Evolutionary conservation across 106 monocot species (phyloP), one percentile per base, ranked within the genome.

Genomic region (Acorus gramineus): DNA sequence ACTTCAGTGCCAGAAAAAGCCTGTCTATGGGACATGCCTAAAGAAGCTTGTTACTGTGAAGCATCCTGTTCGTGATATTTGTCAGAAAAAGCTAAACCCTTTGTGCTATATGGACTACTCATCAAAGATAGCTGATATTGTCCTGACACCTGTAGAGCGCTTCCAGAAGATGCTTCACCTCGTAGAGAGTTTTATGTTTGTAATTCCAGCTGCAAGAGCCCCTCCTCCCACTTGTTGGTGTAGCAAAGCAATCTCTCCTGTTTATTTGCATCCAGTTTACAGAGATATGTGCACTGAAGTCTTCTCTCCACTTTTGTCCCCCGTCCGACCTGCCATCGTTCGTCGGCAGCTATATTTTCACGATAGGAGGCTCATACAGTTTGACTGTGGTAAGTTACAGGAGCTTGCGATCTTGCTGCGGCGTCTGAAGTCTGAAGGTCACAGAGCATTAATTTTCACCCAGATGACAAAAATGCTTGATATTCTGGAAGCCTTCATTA

Each of bases 401-500:
- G 85, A 98, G 59, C 83, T 98, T 66, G 80, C 92, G 58, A 56
- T 80, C 52, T 71, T 98, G 47, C 62, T 98, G 11, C 80, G 98
- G 65, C 81, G 85, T 44, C 74, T 98, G 50, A 92, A 85, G 60
- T 79, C 82, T 54, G 92, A 85, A 71, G 98, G 98, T 0, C 98
- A 98, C 70, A 71, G 98, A 52, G 98, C 88, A 64, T 75, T 98
- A 62, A 98, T 98, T 73, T 98, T 98, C 69, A 98, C 98, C 8
- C 98, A 98, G 76, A 98, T 98, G 98, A 98, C 98, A 47, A 98
- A 98, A 72, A 98, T 98, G 98, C 88, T 98, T 68, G 98, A 98
- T 75, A 77, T 89, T 7, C 80, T 98, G 70, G 98, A 98, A 63
- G 85, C 87, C 48, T 98, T 98, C 66, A 98, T 98, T 51, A 98